phyloP scores from a whole-genome alignment of 768 basidiomycete species.

The Auricularia sp. region DNA sequence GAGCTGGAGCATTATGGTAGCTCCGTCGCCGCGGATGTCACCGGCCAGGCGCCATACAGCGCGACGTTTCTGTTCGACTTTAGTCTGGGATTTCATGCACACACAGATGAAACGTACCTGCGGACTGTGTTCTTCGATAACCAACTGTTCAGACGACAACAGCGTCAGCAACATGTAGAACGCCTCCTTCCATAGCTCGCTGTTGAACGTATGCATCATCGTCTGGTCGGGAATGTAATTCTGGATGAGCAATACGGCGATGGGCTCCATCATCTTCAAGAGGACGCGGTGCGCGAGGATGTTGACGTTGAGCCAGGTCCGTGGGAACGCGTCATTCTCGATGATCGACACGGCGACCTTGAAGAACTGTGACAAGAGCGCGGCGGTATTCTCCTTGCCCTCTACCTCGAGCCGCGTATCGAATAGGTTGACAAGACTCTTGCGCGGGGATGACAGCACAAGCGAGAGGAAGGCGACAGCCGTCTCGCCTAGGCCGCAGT shows the following conservation, averaged over 20 bases:
- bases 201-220: slow-evolving; percentile 58
- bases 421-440: slow-evolving; percentile 67
- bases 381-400: slow-evolving; percentile 67
- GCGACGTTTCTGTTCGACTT: slow-evolving; percentile 62
- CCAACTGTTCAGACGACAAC: slow-evolving; percentile 80
- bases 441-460: slow-evolving; percentile 66
- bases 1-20: slow-evolving; percentile 60
- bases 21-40: slow-evolving; percentile 88
- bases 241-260: slow-evolving; percentile 63
- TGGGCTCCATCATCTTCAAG: slow-evolving; percentile 78
- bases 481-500: slow-evolving; percentile 73
- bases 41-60: slow-evolving; percentile 95
- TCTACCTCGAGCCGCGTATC: slow-evolving; percentile 80
- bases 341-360: slow-evolving; percentile 71
- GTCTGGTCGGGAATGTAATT: slow-evolving; percentile 69
- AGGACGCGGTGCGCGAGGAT: slow-evolving; percentile 80
- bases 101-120: slow-evolving; percentile 41
- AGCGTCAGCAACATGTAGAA: slow-evolving; percentile 77
- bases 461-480: slow-evolving; percentile 78
- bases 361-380: slow-evolving; percentile 68
- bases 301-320: slow-evolving; percentile 84
- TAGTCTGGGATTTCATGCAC: neutral
- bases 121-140: slow-evolving; percentile 90
- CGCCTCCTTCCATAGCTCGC: slow-evolving; percentile 68
- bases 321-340: slow-evolving; percentile 79